Conservation (phyloP, 2,329 filamentous ascomycete genomes). For the Alternaria viburni region DNA sequence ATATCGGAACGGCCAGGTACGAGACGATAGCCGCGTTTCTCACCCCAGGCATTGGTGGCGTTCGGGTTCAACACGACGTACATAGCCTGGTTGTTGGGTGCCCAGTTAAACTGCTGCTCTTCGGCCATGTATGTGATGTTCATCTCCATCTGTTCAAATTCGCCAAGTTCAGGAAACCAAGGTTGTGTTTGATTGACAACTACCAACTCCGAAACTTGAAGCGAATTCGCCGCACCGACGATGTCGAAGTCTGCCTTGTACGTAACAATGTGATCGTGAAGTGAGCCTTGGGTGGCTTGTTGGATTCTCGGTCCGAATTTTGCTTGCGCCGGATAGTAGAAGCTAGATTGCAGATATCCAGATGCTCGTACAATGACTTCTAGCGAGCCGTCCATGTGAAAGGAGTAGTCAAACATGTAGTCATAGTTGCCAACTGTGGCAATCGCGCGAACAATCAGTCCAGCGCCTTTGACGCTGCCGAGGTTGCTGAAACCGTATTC, state of each 20-base stretch:
- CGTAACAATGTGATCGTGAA: slow-evolving; percentile 39
- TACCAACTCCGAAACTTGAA: slow-evolving; percentile 34
- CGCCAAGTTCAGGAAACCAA: slow-evolving; percentile 43
- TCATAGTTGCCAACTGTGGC: slow-evolving; percentile 56
- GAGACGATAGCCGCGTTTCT: slow-evolving; percentile 60
- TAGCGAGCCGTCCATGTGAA: slow-evolving; percentile 43
- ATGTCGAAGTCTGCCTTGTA: slow-evolving; percentile 53
- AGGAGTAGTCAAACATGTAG: slow-evolving; percentile 40
- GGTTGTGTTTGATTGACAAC: not conserved
- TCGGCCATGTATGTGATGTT: slow-evolving; percentile 38
- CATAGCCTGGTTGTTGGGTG: slow-evolving; percentile 49
- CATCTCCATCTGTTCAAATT: slow-evolving; percentile 39
- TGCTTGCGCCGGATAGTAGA: slow-evolving; percentile 40
- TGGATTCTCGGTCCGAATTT: slow-evolving; percentile 50
- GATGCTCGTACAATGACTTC: slow-evolving; percentile 43
- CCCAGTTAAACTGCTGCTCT: slow-evolving; percentile 60
- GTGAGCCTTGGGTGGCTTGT: slow-evolving; percentile 40
- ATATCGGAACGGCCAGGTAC: slow-evolving; percentile 27
- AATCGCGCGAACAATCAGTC: slow-evolving; percentile 48
- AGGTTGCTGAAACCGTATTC: slow-evolving; percentile 32
- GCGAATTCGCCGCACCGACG: slow-evolving; percentile 40
- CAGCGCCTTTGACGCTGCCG: slow-evolving; percentile 38
- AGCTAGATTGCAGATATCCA: slow-evolving; percentile 40
- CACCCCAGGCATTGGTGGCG: slow-evolving; percentile 57
- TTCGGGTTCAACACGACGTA: slow-evolving; percentile 61